These are phyloP conservation scores for Pistacia atlantica DNA, from an alignment of 345 rosid genomes.

Conservation along the genomic window DNA sequence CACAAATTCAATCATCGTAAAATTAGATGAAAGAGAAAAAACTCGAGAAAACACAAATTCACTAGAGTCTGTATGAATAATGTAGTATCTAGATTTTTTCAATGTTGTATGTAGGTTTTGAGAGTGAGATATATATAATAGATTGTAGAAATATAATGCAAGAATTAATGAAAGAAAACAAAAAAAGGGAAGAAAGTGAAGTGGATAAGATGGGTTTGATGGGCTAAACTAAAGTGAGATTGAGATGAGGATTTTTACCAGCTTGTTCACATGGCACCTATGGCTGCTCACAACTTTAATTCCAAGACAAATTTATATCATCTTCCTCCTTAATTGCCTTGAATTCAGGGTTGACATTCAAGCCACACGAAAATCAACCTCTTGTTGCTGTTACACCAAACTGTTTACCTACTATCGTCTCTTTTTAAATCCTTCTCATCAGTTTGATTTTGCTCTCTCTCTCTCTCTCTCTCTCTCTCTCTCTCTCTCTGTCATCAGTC, in stretches of 20 bases:
- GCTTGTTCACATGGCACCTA: constrained; percentile 26
- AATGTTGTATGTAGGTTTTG: too few relatives aligned
- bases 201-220: too few relatives aligned
- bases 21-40: too few relatives aligned
- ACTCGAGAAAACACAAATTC: too few relatives aligned
- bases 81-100: too few relatives aligned
- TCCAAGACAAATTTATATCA: not conserved
- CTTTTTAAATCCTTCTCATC: not conserved
- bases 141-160: too few relatives aligned
- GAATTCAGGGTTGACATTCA: constrained; percentile 26
- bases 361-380: constrained; percentile 19
- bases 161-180: not conserved
- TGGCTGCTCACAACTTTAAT: constrained; percentile 21
- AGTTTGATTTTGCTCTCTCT: not conserved
- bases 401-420: constrained; percentile 1
- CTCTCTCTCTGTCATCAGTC: too few relatives aligned
- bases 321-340: constrained; percentile 7
- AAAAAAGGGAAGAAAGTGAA: not conserved
- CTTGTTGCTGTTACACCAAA: constrained; percentile 1
- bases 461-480: too few relatives aligned
- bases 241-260: not conserved
- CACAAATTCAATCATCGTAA: too few relatives aligned
- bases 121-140: too few relatives aligned
- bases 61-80: too few relatives aligned
- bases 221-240: not conserved